phyloP scores from a whole-genome alignment of 2,329 filamentous ascomycete genomes.

The Neofusicoccum kwambonambiense region DNA sequence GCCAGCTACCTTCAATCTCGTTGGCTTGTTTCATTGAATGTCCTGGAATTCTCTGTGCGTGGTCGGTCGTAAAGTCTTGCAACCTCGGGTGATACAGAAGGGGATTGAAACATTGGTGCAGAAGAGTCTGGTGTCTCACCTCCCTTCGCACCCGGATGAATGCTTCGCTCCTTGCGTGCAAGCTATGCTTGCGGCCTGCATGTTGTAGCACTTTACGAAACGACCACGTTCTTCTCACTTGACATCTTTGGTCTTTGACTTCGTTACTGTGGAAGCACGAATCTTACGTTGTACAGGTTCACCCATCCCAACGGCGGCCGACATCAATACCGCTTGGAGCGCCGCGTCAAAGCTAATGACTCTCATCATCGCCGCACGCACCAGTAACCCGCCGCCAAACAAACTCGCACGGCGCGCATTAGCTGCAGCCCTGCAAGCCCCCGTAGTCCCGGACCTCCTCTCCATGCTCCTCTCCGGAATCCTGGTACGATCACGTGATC shows the following conservation, averaged over 20 bases:
- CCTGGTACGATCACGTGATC: constrained; percentile 32
- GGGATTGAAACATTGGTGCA: no score
- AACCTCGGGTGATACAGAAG: no score
- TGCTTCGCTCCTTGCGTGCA: no score
- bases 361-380: constrained; percentile 19
- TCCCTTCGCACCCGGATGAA: no score
- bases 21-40: no score
- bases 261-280: neutral
- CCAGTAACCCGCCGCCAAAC: constrained; percentile 33
- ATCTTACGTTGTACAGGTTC: neutral
- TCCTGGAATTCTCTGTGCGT: no score
- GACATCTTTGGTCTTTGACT: no score
- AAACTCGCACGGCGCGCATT: constrained; percentile 1
- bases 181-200: no score
- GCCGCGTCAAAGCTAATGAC: neutral
- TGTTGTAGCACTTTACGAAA: no score
- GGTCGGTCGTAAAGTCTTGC: no score
- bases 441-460: constrained; percentile 39
- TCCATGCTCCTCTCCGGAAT: constrained; percentile 43
- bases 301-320: constrained; percentile 4
- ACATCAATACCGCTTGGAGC: constrained; percentile 11
- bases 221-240: neutral
- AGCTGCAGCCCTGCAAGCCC: neutral
- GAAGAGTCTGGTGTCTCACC: no score
- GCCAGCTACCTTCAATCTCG: no score